A percentile compares a stretch with the other conserved stretches of the same genome.
Conservation (phyloP, 2,329 filamentous ascomycete species). For the Rutstroemia sp. region DNA sequence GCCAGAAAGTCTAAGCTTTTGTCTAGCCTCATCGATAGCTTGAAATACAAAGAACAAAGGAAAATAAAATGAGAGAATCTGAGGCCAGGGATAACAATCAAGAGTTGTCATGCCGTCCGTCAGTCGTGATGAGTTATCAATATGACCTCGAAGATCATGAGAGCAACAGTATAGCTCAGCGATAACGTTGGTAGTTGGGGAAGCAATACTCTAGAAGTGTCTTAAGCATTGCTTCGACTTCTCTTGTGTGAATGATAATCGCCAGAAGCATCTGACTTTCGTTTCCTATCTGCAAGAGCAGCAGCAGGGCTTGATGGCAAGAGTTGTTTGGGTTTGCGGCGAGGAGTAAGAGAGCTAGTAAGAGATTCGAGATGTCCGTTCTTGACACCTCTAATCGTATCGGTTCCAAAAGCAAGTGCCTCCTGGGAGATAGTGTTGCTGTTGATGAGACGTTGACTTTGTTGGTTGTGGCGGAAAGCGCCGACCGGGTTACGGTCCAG, state of each 20-base stretch:
- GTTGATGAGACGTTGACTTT: conserved; percentile 41
- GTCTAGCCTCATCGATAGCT: not conserved
- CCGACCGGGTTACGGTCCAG: conserved; percentile 60
- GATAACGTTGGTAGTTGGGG: not conserved
- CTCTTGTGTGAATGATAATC: conserved; percentile 23
- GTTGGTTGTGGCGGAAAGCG: conserved; percentile 64
- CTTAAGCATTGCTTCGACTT: conserved; percentile 16
- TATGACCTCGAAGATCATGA: not conserved
- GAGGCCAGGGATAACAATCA: conserved; percentile 10
- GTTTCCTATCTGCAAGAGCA: conserved; percentile 19
- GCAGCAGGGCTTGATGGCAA: conserved; percentile 22
- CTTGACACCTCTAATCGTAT: conserved; percentile 55
- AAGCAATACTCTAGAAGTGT: not conserved
- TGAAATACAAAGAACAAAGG: not conserved
- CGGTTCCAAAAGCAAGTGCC: conserved; percentile 54
- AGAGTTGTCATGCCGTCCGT: conserved; percentile 11
- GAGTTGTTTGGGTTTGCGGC: conserved; percentile 38
- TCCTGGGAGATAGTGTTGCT: conserved; percentile 53
- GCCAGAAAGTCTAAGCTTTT: conserved; percentile 1
- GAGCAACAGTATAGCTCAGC: not conserved
- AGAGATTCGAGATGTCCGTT: conserved; percentile 59
- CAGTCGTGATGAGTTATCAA: conserved; percentile 7
- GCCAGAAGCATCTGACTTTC: conserved; percentile 20
- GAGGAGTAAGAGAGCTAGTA: conserved; percentile 60
- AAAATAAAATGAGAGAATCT: not conserved